Percentiles rank a stretch among this genome's conserved stretches.
phyloP scores from a whole-genome alignment of 1,284 basidiomycete species.

The Austropuccinia psidii region DNA sequence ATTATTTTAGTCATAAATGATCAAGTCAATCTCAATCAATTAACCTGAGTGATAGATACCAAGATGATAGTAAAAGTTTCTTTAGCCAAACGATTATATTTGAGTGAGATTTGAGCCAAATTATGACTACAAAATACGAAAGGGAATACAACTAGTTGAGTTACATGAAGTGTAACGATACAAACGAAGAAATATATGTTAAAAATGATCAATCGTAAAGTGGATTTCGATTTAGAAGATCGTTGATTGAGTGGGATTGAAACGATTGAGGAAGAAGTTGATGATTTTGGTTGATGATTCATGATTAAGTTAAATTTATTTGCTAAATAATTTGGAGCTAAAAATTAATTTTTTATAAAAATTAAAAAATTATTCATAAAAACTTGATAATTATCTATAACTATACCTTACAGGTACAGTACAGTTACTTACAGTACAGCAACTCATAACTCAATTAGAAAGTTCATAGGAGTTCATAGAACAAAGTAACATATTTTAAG shows the following conservation, averaged over 20 bases:
- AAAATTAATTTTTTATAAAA: too few relatives aligned
- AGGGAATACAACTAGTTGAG: slow-evolving; percentile 28
- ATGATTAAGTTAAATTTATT: too few relatives aligned
- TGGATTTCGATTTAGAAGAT: background rate
- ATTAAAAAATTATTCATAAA: too few relatives aligned
- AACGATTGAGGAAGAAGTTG: background rate
- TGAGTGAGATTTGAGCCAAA: background rate
- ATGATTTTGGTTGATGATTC: background rate
- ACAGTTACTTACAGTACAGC: too few relatives aligned
- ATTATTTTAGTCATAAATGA: background rate
- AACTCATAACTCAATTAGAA: too few relatives aligned
- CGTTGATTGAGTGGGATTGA: background rate
- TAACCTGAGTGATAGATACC: slow-evolving; percentile 6
- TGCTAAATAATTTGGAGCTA: too few relatives aligned
- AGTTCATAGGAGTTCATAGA: too few relatives aligned
- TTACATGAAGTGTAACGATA: slow-evolving; percentile 1
- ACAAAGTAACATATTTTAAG: too few relatives aligned
- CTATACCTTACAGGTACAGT: too few relatives aligned
- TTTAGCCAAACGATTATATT: slow-evolving; percentile 18
- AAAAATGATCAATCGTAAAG: background rate
- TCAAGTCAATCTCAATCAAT: too few relatives aligned
- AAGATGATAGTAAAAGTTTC: slow-evolving; percentile 20
- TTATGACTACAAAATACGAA: background rate
- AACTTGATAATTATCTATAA: too few relatives aligned
- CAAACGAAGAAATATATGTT: slow-evolving; percentile 14